A percentile compares a stretch with the other conserved stretches of the same genome.
Evolutionary conservation across 2,329 filamentous ascomycete genomes (phyloP).

Genomic region (Aspergillus arachidicola): DNA sequence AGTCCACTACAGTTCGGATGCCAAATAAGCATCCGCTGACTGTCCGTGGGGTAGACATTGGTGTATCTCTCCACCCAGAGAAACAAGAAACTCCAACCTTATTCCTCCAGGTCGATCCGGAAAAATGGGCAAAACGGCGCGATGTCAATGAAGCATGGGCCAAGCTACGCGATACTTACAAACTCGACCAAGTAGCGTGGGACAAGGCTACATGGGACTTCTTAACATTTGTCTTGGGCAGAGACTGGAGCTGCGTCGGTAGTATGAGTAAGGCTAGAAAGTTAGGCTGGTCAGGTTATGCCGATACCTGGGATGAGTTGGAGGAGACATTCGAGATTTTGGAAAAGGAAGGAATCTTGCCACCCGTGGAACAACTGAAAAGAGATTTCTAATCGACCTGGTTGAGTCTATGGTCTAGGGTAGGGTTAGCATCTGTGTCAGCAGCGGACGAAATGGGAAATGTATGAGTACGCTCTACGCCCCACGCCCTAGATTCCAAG

Average conservation of each 20-base stretch:
- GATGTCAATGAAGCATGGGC: slow-evolving; percentile 46
- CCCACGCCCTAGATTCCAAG: neutral
- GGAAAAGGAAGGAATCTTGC: slow-evolving; percentile 29
- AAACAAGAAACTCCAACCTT: slow-evolving; percentile 9
- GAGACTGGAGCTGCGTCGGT: slow-evolving; percentile 31
- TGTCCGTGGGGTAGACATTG: slow-evolving; percentile 24
- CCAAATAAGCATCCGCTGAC: slow-evolving; percentile 25
- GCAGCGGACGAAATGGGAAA: neutral
- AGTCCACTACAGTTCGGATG: slow-evolving; percentile 18
- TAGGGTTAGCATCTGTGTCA: neutral
- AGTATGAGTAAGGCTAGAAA: slow-evolving; percentile 51
- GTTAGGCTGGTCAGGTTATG: slow-evolving; percentile 47
- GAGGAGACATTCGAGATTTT: slow-evolving; percentile 37
- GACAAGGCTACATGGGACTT: slow-evolving; percentile 51
- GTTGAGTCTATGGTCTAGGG: neutral
- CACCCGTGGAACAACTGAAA: slow-evolving; percentile 17
- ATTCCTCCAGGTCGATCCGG: slow-evolving; percentile 38
- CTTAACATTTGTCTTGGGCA: slow-evolving; percentile 46
- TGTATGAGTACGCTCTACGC: neutral
- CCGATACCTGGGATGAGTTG: slow-evolving; percentile 44
- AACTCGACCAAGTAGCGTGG: slow-evolving; percentile 42
- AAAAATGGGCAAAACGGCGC: slow-evolving; percentile 44
- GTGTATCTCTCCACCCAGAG: slow-evolving; percentile 17
- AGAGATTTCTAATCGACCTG: slow-evolving; percentile 7
- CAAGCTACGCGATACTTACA: slow-evolving; percentile 36